phyloP scores from a whole-genome alignment of 345 rosid species.

The Murraya paniculata region DNA sequence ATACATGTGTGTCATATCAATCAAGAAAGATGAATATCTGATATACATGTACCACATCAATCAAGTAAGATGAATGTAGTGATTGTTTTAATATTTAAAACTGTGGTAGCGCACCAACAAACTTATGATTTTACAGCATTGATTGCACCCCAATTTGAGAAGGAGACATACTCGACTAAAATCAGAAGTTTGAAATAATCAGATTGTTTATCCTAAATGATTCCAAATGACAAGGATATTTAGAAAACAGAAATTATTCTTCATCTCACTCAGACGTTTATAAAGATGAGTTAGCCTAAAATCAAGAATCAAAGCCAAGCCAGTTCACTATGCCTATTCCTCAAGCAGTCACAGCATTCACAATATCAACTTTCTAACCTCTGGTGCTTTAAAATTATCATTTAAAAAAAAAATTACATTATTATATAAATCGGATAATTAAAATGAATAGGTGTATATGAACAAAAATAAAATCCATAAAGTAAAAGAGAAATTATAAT shows the following conservation, averaged over 20 bases:
- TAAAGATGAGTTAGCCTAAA: too few relatives aligned
- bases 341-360: neutral
- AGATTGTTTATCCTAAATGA: neutral
- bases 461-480: neutral
- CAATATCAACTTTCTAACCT: neutral
- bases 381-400: neutral
- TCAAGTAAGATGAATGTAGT: neutral
- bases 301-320: neutral
- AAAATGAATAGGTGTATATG: too few relatives aligned
- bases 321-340: neutral
- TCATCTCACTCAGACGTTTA: too few relatives aligned
- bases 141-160: too few relatives aligned
- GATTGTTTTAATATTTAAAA: too few relatives aligned
- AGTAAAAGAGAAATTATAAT: neutral
- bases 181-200: neutral
- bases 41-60: neutral
- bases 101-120: neutral
- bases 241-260: too few relatives aligned
- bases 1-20: neutral
- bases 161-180: too few relatives aligned
- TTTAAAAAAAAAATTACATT: too few relatives aligned
- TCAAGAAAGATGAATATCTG: neutral
- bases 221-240: neutral
- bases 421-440: too few relatives aligned
- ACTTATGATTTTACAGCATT: neutral